Conservation (phyloP, 805 yeast genomes). For the Candida lessepsii region DNA sequence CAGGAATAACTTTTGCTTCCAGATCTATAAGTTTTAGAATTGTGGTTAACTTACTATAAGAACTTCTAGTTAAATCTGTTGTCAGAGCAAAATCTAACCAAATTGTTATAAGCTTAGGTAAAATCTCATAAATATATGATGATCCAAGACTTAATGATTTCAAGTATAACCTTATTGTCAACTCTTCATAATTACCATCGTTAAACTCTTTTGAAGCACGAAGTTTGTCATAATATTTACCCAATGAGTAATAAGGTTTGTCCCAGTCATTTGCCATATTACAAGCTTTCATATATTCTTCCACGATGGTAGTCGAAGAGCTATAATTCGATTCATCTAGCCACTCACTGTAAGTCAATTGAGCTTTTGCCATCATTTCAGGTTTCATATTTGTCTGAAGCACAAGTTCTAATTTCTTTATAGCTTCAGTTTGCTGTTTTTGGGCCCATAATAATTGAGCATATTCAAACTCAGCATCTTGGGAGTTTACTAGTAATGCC, state of each 20-base stretch:
- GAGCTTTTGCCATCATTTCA: conserved; percentile 41
- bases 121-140: conserved; percentile 70
- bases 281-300: conserved; percentile 63
- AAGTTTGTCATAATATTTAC: conserved; percentile 73
- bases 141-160: conserved; percentile 62
- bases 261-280: conserved; percentile 62
- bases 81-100: conserved; percentile 78
- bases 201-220: conserved; percentile 59
- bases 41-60: conserved; percentile 21
- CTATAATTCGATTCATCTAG: conserved; percentile 81
- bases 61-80: conserved; percentile 21
- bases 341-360: conserved; percentile 84
- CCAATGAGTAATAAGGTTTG: conserved; percentile 76
- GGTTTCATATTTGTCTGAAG: conserved; percentile 16
- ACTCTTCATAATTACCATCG: conserved; percentile 53
- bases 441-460: conserved; percentile 85
- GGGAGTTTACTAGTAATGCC: conserved; percentile 46
- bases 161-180: conserved; percentile 55
- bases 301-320: conserved; percentile 67
- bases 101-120: conserved; percentile 85
- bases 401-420: conserved; percentile 56
- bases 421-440: conserved; percentile 83
- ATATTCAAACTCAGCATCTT: conserved; percentile 63
- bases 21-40: conserved; percentile 7
- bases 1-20: conserved; percentile 42